phyloP scores from a whole-genome alignment of 2,329 filamentous ascomycete species.

The Aspergillus sp. region DNA sequence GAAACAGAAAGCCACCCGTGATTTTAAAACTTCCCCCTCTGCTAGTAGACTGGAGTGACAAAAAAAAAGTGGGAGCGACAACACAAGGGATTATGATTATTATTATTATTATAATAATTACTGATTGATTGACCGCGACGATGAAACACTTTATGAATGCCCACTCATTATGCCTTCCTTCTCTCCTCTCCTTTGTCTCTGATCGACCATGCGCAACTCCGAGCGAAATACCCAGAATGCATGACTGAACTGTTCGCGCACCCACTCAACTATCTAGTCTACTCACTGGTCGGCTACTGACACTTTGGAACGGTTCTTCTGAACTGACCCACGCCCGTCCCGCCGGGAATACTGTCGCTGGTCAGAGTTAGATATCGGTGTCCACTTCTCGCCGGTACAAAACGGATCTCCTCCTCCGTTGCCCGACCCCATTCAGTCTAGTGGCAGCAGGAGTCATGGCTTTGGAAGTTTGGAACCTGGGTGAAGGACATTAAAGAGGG shows the following conservation, averaged over 20 bases:
- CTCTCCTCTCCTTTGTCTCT: background rate
- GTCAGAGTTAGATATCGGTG: background rate
- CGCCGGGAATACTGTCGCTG: background rate
- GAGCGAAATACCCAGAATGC: background rate
- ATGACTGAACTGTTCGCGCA: background rate
- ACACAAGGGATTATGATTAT: background rate
- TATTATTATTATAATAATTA: background rate
- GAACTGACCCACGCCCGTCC: conserved; percentile 6
- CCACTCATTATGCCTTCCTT: background rate
- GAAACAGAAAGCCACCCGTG: background rate
- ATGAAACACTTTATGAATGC: background rate
- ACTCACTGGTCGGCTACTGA: conserved; percentile 6
- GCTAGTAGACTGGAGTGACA: background rate
- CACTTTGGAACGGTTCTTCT: conserved; percentile 2
- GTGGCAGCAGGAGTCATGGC: background rate
- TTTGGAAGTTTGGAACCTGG: too few relatives aligned
- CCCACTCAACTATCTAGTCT: background rate
- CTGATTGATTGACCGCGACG: background rate
- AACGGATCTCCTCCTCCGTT: background rate
- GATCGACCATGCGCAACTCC: background rate
- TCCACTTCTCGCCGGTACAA: background rate
- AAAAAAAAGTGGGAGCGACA: background rate
- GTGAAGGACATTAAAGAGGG: too few relatives aligned
- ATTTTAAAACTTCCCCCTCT: background rate
- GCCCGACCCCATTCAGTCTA: background rate